Base-by-base conservation (phyloP, 768 basidiomycete genomes). In the Auriscalpium vulgare region DNA sequence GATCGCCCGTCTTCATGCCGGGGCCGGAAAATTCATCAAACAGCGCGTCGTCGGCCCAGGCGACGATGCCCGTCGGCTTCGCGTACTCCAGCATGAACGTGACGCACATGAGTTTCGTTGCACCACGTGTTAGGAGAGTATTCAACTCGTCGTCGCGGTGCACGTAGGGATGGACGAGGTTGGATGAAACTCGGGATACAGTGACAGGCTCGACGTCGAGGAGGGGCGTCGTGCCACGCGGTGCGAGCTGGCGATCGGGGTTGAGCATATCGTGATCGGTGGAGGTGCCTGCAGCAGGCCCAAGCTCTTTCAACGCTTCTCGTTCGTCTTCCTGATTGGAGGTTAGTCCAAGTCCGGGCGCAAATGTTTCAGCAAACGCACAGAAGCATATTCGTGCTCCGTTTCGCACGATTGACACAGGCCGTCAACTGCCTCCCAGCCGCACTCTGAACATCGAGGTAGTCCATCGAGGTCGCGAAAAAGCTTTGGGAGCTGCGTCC, bases 11-110 rank as follows among this genome's bases (percentile, higher is more conserved):
- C 14, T 63, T 56, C 68, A 77, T 74, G 10, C 55, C 63, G 1
- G 69, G 67, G 0, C 70, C 69, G 0, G 68, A 55, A 54, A 74
- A 74, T 16, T 70, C 66, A 0, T 70, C 64, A 46, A 65, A 72
- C 3, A 74, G 50, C 1, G 58, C 59, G 2, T 62, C 53, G 53
- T 75, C 69, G 0, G 69, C 69, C 66, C 66, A 69, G 1, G 72
- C 74, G 37, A 69, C 60, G 59, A 54, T 57, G 45, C 36, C 34
- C n/a, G 37, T n/a, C 51, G 19, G 6, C 19, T 23, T 17, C 0
- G 46, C 14, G 11, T 16, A 51, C 4, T 37, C 14, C n/a, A 51
- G 17, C n/a, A 17, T 51, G 50, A 51, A 51, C 8, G 50, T 37
- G 11, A 37, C 50, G 50, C 50, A 51, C 50, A 51, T 51, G 14